Percentiles rank a stretch among this genome's conserved stretches.
Conservation (phyloP, 208 protist genomes). For the Blechomonas ayalai region DNA sequence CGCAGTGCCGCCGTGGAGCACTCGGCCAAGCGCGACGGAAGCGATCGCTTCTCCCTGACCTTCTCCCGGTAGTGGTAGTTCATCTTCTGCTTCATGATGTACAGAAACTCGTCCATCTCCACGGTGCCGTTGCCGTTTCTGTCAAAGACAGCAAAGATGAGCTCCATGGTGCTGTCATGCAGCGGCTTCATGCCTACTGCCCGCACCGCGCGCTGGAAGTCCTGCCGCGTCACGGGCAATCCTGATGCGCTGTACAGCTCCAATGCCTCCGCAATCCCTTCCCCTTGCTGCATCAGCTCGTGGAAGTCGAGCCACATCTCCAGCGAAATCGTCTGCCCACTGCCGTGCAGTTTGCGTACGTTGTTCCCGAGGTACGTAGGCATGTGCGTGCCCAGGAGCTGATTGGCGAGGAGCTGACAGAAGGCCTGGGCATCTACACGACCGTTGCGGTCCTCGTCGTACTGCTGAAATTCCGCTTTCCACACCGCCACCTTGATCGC, state of each 20-base stretch:
- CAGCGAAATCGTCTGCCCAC: slow-evolving; percentile 26
- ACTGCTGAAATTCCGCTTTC: slow-evolving; percentile 76
- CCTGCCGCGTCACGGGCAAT: slow-evolving; percentile 33
- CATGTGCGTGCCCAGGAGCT: slow-evolving; percentile 77
- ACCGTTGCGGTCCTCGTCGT: slow-evolving; percentile 36
- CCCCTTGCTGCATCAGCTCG: slow-evolving; percentile 46
- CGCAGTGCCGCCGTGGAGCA: slow-evolving; percentile 23
- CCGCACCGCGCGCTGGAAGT: slow-evolving; percentile 56
- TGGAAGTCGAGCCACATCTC: slow-evolving; percentile 77
- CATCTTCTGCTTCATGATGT: slow-evolving; percentile 70
- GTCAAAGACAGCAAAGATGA: slow-evolving; percentile 74
- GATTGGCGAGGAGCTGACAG: slow-evolving; percentile 61
- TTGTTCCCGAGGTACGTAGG: slow-evolving; percentile 78
- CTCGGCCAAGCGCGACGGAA: slow-evolving; percentile 46
- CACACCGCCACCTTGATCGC: slow-evolving; percentile 60
- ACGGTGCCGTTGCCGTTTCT: slow-evolving; percentile 72
- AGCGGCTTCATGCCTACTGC: slow-evolving; percentile 35
- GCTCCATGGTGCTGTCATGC: slow-evolving; percentile 15
- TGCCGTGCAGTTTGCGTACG: slow-evolving; percentile 59
- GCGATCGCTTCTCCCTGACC: slow-evolving; percentile 24
- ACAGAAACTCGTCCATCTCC: slow-evolving; percentile 80
- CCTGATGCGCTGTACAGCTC: slow-evolving; percentile 61
- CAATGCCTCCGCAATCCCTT: slow-evolving; percentile 41
- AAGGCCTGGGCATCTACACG: slow-evolving; percentile 67
- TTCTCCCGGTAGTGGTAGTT: slow-evolving; percentile 46